phyloP scores from a whole-genome alignment of 768 basidiomycete genomes.

The Stropharia rugosoannulata region DNA sequence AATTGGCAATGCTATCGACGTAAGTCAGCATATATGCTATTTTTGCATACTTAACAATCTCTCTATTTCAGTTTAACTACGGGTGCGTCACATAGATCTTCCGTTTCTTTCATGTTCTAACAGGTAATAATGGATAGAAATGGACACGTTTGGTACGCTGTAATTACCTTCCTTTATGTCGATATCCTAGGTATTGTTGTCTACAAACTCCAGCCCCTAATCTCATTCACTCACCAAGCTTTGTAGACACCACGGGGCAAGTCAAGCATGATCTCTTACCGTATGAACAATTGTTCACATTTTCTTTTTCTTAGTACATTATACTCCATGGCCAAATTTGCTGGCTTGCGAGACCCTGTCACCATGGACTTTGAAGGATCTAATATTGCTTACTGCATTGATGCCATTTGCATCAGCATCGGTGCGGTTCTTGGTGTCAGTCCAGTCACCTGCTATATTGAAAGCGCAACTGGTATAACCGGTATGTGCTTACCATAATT shows the following conservation, averaged over 20 bases:
- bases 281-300: background rate
- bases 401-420: constrained; percentile 79
- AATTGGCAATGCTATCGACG: constrained; percentile 68
- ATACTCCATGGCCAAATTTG: constrained; percentile 90
- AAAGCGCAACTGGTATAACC: constrained; percentile 79
- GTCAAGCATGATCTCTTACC: background rate
- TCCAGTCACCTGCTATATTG: constrained; percentile 81
- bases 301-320: constrained; percentile 47
- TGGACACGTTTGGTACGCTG: constrained; percentile 83
- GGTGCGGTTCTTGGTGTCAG: constrained; percentile 79
- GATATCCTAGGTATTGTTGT: constrained; percentile 66
- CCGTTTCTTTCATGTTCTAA: background rate
- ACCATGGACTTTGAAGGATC: constrained; percentile 87
- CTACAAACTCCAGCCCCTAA: too few species aligned
- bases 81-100: constrained; percentile 19
- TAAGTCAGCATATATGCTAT: constrained; percentile 29
- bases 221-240: too few species aligned
- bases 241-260: constrained; percentile 43
- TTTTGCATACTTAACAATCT: background rate
- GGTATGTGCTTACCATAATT: constrained; percentile 38
- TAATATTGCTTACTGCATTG: constrained; percentile 81
- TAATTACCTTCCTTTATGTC: constrained; percentile 88
- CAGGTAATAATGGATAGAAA: constrained; percentile 36
- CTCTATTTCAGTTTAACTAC: constrained; percentile 43
- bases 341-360: constrained; percentile 78